These are phyloP conservation scores for Penicillium vulpinum DNA, from an alignment of 2,329 filamentous ascomycete genomes.

Conservation along the genomic window DNA sequence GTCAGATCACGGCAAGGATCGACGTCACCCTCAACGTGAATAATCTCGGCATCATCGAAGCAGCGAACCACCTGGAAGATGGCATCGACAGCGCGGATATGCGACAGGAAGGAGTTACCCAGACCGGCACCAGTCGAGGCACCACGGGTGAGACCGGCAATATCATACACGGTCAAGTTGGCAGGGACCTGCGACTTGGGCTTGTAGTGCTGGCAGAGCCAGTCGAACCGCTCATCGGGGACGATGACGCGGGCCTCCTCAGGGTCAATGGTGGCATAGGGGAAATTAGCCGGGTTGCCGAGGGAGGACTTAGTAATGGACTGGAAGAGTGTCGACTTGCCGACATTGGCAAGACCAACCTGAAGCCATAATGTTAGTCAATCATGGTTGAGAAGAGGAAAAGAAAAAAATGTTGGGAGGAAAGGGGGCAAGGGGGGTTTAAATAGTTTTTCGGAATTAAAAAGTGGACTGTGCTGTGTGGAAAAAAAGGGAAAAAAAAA, in stretches of 20 bases:
- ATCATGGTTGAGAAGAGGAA: slow-evolving; percentile 16
- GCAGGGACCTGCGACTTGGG: slow-evolving; percentile 96
- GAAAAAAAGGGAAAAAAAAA: slow-evolving; percentile 31
- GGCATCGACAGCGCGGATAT: slow-evolving; percentile 96
- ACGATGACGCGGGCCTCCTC: slow-evolving; percentile 98
- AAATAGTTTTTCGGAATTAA: slow-evolving; percentile 28
- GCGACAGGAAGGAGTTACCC: slow-evolving; percentile 95
- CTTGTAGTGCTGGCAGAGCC: slow-evolving; percentile 94
- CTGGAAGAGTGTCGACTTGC: slow-evolving; percentile 99
- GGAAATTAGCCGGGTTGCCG: slow-evolving; percentile 99
- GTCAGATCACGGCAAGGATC: slow-evolving; percentile 90
- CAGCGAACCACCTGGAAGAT: slow-evolving; percentile 96
- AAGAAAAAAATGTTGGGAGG: slow-evolving; percentile 16
- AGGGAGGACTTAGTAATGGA: slow-evolving; percentile 97
- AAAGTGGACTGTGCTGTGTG: slow-evolving; percentile 29
- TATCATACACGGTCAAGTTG: slow-evolving; percentile 97
- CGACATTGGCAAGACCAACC: slow-evolving; percentile 98
- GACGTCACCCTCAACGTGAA: slow-evolving; percentile 98
- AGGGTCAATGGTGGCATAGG: slow-evolving; percentile 97
- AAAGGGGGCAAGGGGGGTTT: slow-evolving; percentile 20
- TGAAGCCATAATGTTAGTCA: slow-evolving; percentile 43
- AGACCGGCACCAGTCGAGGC: slow-evolving; percentile 97
- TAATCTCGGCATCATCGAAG: slow-evolving; percentile 99
- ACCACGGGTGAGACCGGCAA: slow-evolving; percentile 91
- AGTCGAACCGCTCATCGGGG: slow-evolving; percentile 93